Conservation (phyloP, 2,329 filamentous ascomycete genomes). For the Apiospora kogelbergensis region DNA sequence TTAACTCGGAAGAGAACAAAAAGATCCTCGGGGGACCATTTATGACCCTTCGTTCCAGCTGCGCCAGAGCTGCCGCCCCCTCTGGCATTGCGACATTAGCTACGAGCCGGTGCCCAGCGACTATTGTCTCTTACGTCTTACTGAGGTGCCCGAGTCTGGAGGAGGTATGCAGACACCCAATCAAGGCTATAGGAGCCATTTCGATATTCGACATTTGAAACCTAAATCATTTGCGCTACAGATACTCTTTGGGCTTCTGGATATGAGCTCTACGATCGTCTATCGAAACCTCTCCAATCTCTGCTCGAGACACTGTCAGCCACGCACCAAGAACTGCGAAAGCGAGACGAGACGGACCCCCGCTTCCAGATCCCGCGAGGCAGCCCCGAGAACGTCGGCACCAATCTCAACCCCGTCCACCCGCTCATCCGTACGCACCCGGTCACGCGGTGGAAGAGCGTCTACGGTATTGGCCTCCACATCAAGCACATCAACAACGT, state of each 20-base stretch:
- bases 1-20: slow-evolving; percentile 51
- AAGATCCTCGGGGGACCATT: slow-evolving; percentile 26
- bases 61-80: slow-evolving; percentile 39
- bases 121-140: slow-evolving; percentile 60
- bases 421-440: slow-evolving; percentile 61
- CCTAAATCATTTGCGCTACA: too few species aligned
- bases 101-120: slow-evolving; percentile 61
- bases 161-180: slow-evolving; percentile 36
- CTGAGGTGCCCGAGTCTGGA: slow-evolving; percentile 54
- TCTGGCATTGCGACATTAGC: slow-evolving; percentile 57
- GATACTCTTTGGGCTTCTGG: slow-evolving; percentile 63
- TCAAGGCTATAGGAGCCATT: too few species aligned
- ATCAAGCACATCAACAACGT: slow-evolving; percentile 44
- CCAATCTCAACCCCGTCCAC: slow-evolving; percentile 46
- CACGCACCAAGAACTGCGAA: neutral
- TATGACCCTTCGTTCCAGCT: slow-evolving; percentile 22
- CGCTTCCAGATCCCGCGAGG: slow-evolving; percentile 36
- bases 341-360: slow-evolving; percentile 41
- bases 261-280: slow-evolving; percentile 57
- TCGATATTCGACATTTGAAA: too few species aligned
- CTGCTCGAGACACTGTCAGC: slow-evolving; percentile 51
- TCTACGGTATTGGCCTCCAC: slow-evolving; percentile 43
- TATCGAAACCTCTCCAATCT: slow-evolving; percentile 48
- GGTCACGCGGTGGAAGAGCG: slow-evolving; percentile 59
- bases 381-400: slow-evolving; percentile 46